Conservation (phyloP, 2,329 filamentous ascomycete genomes). For the Biscogniauxia sp. region DNA sequence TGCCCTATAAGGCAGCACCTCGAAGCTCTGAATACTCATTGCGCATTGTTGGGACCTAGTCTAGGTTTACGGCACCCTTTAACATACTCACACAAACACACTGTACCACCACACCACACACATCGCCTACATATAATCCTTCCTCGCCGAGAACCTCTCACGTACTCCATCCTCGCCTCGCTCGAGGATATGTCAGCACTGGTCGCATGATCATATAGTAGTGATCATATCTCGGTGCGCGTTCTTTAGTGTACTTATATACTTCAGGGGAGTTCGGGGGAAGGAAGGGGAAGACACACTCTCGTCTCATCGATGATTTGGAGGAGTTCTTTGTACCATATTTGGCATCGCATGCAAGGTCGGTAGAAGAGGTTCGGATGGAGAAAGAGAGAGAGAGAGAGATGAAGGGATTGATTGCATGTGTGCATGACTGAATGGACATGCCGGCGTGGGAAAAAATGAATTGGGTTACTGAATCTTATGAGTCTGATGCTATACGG, state of each 20-base stretch:
- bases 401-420: too few species aligned
- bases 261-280: slow-evolving; percentile 3
- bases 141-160: background rate
- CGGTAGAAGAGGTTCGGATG: slow-evolving; percentile 16
- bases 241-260: slow-evolving; percentile 8
- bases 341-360: slow-evolving; percentile 10
- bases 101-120: background rate
- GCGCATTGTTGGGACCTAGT: background rate
- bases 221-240: background rate
- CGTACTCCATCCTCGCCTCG: background rate
- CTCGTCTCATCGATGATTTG: slow-evolving; percentile 18
- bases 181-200: background rate
- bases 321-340: slow-evolving; percentile 22
- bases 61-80: background rate
- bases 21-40: background rate
- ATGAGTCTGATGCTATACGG: background rate
- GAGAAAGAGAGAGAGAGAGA: slow-evolving; percentile 4
- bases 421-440: slow-evolving; percentile 20
- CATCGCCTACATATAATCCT: background rate
- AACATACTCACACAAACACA: background rate
- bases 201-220: background rate
- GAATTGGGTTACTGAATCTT: background rate
- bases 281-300: slow-evolving; percentile 10
- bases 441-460: background rate
- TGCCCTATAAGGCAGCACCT: slow-evolving; percentile 43